Percentiles rank a stretch among this genome's conserved stretches.
These are phyloP conservation scores for Agrocybe chaxingu DNA, from an alignment of 768 basidiomycete genomes.

Conservation along the genomic window DNA sequence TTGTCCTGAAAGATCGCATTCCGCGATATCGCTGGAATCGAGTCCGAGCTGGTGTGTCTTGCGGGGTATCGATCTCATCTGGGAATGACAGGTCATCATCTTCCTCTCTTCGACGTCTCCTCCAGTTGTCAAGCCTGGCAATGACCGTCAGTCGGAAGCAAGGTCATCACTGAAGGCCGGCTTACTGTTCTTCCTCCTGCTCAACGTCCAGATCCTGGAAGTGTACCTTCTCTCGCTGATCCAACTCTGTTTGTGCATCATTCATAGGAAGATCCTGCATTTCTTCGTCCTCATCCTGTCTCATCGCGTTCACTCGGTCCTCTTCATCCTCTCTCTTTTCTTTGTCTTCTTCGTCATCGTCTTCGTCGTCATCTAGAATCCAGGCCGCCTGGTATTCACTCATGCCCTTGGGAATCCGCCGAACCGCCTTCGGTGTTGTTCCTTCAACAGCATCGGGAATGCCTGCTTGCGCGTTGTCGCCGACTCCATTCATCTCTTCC, in stretches of 20 bases:
- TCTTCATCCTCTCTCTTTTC: conserved; percentile 40
- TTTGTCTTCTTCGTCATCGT: conserved; percentile 48
- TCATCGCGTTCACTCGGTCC: conserved; percentile 23
- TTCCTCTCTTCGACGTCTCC: conserved; percentile 68
- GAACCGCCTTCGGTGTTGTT: conserved; percentile 79
- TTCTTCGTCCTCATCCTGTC: conserved; percentile 61
- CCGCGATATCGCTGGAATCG: conserved; percentile 94
- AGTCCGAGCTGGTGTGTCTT: conserved; percentile 70
- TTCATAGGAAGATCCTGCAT: conserved; percentile 57
- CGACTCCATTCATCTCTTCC: conserved; percentile 74
- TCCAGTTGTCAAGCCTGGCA: conserved; percentile 65
- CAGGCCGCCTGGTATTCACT: conserved; percentile 97
- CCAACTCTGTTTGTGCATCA: conserved; percentile 58
- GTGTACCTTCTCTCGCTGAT: conserved; percentile 42
- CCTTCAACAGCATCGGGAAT: conserved; percentile 66
- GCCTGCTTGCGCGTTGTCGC: conserved; percentile 23
- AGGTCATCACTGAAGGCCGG: conserved; percentile 9
- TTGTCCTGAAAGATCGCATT: conserved; percentile 88
- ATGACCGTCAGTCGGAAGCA: not conserved
- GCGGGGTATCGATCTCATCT: conserved; percentile 94
- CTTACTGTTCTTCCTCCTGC: conserved; percentile 86
- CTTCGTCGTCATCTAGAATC: conserved; percentile 84
- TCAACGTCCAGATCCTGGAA: conserved; percentile 80
- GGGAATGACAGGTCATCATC: conserved; percentile 86
- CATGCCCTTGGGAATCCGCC: conserved; percentile 89